A percentile compares a stretch with the other conserved stretches of the same genome.
Conservation (phyloP, 108 stramenopile species). For the Cyclotella sp. region DNA sequence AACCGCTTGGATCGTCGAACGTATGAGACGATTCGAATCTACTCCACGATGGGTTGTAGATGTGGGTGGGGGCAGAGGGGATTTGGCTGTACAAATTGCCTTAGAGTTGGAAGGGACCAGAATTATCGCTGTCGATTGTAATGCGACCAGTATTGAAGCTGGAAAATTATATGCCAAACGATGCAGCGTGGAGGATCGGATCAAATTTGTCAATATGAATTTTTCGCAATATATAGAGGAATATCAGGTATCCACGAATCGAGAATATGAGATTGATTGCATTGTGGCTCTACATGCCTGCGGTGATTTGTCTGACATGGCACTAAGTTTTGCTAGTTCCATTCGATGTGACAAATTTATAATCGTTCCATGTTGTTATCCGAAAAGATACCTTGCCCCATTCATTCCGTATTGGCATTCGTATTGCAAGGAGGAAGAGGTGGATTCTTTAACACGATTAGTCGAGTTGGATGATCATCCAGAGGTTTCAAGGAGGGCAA, state of each 20-base stretch:
- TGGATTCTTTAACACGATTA: constrained; percentile 30
- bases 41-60: constrained; percentile 42
- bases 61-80: constrained; percentile 72
- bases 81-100: constrained; percentile 63
- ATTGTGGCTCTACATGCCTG: constrained; percentile 72
- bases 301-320: constrained; percentile 70
- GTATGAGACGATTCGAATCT: constrained; percentile 31
- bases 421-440: constrained; percentile 28
- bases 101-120: constrained; percentile 33
- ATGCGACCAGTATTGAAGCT: constrained; percentile 56
- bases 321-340: constrained; percentile 53
- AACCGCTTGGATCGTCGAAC: constrained; percentile 51
- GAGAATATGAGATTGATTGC: constrained; percentile 46
- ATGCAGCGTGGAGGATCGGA: constrained; percentile 26
- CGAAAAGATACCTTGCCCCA: constrained; percentile 36
- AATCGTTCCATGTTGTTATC: constrained; percentile 68
- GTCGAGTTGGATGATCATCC: constrained; percentile 39
- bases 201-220: constrained; percentile 23
- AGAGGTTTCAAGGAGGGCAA: constrained; percentile 31
- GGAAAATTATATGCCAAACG: constrained; percentile 36
- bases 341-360: constrained; percentile 56
- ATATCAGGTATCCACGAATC: constrained; percentile 45
- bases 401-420: constrained; percentile 35
- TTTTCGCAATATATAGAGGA: constrained; percentile 55
- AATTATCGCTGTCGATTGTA: constrained; percentile 62